phyloP scores from a whole-genome alignment of 176 grass and related monocot species.

The Phyllostachys edulis region DNA sequence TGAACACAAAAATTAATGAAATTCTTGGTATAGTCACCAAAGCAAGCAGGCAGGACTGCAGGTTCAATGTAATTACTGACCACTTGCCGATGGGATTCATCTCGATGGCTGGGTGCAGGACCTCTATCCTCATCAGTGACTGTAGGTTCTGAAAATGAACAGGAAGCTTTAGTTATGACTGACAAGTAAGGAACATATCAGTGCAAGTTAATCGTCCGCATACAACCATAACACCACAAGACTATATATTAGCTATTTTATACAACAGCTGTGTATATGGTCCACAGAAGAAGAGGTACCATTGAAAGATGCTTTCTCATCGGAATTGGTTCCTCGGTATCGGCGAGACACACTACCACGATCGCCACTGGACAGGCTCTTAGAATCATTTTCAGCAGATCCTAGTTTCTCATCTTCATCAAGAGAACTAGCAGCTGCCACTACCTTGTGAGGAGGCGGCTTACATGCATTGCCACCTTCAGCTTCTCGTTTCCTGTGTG shows the following conservation, averaged over 20 bases:
- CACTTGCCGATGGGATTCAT: constrained; percentile 42
- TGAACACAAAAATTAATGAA: constrained; percentile 6
- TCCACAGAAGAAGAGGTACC: constrained; percentile 24
- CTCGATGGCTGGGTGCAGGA: constrained; percentile 30
- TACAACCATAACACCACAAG: not conserved
- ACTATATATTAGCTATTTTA: constrained; percentile 14
- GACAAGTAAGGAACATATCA: constrained; percentile 10
- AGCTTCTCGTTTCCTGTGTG: constrained; percentile 55
- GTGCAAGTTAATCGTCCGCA: not conserved
- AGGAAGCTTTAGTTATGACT: constrained; percentile 5
- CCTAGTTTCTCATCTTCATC: constrained; percentile 76
- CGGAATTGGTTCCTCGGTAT: constrained; percentile 58
- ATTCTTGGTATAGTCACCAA: constrained; percentile 14
- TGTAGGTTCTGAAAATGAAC: constrained; percentile 51
- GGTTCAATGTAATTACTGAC: constrained; percentile 33
- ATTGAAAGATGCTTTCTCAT: constrained; percentile 48
- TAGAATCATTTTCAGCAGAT: constrained; percentile 35
- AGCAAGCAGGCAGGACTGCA: constrained; percentile 27
- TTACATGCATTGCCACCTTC: constrained; percentile 51
- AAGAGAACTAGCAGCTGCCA: constrained; percentile 40
- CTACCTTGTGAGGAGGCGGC: constrained; percentile 47
- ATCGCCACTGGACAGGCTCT: constrained; percentile 2
- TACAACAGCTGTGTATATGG: not conserved
- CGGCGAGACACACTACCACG: constrained; percentile 39
- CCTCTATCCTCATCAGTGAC: constrained; percentile 34